Evolutionary conservation across 2,329 filamentous ascomycete genomes (phyloP), one percentile per base, ranked within the genome.

Genomic region (Aspergillus transmontanensis): DNA sequence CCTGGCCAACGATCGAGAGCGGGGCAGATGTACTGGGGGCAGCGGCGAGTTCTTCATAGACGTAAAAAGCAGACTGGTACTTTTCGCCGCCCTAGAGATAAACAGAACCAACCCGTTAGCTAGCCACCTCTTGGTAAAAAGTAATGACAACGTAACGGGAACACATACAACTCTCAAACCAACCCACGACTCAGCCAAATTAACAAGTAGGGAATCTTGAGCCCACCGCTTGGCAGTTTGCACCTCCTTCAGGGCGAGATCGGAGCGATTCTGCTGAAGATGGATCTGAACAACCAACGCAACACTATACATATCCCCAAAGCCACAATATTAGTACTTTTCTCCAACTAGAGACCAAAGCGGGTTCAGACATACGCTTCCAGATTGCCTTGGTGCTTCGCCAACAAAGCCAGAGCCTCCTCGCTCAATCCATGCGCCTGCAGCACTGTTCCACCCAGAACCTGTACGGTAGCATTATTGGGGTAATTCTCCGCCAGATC

Each of bases 11-110:
- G 60, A 97, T 86, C 21, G 88, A 90, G 69, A 89, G 85, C 58
- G 89, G 85, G 19, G 92, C 92, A 56, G 92, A 89, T 21, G 92
- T 93, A 36, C 91, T 89, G 2, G 93, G 90, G 32, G 92, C 90
- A 75, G 96, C 92, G 5, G 95, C 94, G 56, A 98, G 87, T 79
- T 99, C 95, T 80, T 98, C 94, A 74, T 93, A 98, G 65, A 98
- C 94, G 83, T 99, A 98, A 80, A 96, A 98, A 21, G 94, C 90
- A 75, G 95, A 92, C 75, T 98, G 95, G 80, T 98, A 98, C 78
- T 93, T 95, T 71, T 97, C 93, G 69, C 94, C 94, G 74, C 94
- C 94, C 90, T 96, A 30, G 1, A 43, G 21, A 46, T 23, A 45
- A 28, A 48, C 11, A 30, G 2, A 50, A 10, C 11, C n/a, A 21